Evolutionary conservation across 148 eudicot genomes (phyloP).

Genomic region (Vaccinium macrocarpon): DNA sequence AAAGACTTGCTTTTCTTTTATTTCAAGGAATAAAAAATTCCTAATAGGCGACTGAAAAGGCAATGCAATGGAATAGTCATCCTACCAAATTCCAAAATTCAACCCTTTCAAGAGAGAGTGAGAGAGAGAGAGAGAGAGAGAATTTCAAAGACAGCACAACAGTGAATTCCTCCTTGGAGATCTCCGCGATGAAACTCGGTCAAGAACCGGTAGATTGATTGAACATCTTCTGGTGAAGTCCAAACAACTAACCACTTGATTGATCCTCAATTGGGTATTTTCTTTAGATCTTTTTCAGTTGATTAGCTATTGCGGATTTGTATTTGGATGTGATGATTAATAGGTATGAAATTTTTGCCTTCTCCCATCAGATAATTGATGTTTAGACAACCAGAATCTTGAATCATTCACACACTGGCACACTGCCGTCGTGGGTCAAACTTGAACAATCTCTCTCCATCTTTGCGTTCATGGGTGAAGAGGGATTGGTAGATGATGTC

Average conservation of each 20-base stretch:
- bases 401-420: not conserved
- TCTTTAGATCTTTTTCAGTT: not conserved
- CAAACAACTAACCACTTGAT: not conserved
- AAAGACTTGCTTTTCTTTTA: not conserved
- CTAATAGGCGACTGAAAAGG: not conserved
- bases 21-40: not conserved
- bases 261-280: not conserved
- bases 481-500: conserved; percentile 31
- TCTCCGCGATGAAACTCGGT: not conserved
- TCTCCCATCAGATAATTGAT: conserved; percentile 3
- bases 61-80: not conserved
- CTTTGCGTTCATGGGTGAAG: conserved; percentile 26
- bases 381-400: not conserved
- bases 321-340: not conserved
- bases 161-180: not conserved
- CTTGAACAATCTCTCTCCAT: conserved; percentile 5
- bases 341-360: not conserved
- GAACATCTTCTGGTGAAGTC: conserved; percentile 12
- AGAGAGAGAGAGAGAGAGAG: not conserved
- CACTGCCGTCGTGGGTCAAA: not conserved
- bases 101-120: not conserved
- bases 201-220: not conserved
- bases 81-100: not conserved
- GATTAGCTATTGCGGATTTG: not conserved
- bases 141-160: not conserved